Percentiles rank a stretch among this genome's conserved stretches.
These are phyloP conservation scores for Hydnum rufescens DNA, from an alignment of 768 basidiomycete species.

Conservation along the genomic window DNA sequence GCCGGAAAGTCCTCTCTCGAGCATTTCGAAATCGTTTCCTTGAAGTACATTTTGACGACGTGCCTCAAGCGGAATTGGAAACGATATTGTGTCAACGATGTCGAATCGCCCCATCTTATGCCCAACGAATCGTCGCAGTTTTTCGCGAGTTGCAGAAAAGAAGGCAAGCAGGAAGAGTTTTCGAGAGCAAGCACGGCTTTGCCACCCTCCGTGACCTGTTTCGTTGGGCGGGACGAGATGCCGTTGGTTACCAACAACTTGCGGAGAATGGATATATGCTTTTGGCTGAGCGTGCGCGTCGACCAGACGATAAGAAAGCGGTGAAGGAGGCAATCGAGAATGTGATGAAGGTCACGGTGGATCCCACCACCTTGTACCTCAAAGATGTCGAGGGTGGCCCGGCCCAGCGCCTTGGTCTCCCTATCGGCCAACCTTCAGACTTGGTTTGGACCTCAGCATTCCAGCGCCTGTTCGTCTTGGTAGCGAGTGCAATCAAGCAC, in stretches of 20 bases:
- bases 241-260: constrained; percentile 74
- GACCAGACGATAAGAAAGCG: constrained; percentile 62
- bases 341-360: constrained; percentile 70
- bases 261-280: constrained; percentile 97
- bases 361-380: constrained; percentile 51
- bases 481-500: constrained; percentile 66
- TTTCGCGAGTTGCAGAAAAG: constrained; percentile 88
- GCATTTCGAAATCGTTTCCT: constrained; percentile 96
- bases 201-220: constrained; percentile 94
- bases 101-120: constrained; percentile 84
- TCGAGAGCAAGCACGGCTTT: constrained; percentile 94
- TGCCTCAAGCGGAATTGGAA: constrained; percentile 83
- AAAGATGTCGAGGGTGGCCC: constrained; percentile 16
- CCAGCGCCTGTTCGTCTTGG: constrained; percentile 70
- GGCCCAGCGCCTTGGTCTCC: constrained; percentile 31
- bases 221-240: constrained; percentile 87
- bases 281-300: constrained; percentile 73
- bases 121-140: constrained; percentile 72
- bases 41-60: constrained; percentile 94
- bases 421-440: constrained; percentile 27
- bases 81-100: constrained; percentile 86
- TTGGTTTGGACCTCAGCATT: constrained; percentile 88
- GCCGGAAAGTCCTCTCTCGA: constrained; percentile 81
- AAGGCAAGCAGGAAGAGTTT: constrained; percentile 75
- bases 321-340: constrained; percentile 88